Conservation (phyloP, 495 filamentous ascomycete species). For the Daldinia bambusicola region DNA sequence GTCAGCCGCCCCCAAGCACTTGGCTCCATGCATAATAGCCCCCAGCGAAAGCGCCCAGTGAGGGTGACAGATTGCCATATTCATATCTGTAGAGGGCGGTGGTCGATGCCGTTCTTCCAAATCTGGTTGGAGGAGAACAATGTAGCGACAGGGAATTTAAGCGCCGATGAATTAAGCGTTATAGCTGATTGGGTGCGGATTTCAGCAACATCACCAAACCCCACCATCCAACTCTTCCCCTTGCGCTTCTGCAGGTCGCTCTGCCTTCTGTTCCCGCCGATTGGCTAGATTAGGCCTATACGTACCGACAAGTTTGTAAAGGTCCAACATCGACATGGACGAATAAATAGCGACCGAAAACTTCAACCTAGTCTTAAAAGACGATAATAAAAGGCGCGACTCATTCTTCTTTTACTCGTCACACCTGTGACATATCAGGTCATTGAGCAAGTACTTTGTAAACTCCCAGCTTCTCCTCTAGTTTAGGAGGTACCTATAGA, state of each 20-base stretch:
- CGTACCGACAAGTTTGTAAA: slow-evolving; percentile 21
- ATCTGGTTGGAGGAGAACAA: slow-evolving; percentile 41
- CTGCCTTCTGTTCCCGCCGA: slow-evolving; percentile 33
- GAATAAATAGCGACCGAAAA: slow-evolving; percentile 19
- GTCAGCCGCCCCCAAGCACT: slow-evolving; percentile 47
- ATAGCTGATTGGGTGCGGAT: slow-evolving; percentile 35
- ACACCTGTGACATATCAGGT: slow-evolving; percentile 28
- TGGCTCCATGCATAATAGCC: slow-evolving; percentile 51
- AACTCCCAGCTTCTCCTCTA: too few species aligned
- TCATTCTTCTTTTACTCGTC: slow-evolving; percentile 39
- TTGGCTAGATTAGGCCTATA: slow-evolving; percentile 23
- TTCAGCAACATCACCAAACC: slow-evolving; percentile 37
- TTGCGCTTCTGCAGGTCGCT: slow-evolving; percentile 41
- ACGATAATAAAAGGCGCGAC: slow-evolving; percentile 30
- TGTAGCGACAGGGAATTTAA: slow-evolving; percentile 39
- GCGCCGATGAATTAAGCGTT: slow-evolving; percentile 32
- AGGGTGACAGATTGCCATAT: slow-evolving; percentile 47
- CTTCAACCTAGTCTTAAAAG: slow-evolving; percentile 21
- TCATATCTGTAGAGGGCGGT: slow-evolving; percentile 28
- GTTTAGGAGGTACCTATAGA: too few species aligned
- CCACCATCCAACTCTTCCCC: slow-evolving; percentile 26
- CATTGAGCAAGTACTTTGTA: too few species aligned
- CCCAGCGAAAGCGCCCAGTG: slow-evolving; percentile 49
- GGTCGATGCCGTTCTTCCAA: slow-evolving; percentile 35
- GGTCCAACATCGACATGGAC: slow-evolving; percentile 18